These are phyloP conservation scores for Albizia julibrissin DNA, from an alignment of 306 rosid genomes.

Conservation along the genomic window DNA sequence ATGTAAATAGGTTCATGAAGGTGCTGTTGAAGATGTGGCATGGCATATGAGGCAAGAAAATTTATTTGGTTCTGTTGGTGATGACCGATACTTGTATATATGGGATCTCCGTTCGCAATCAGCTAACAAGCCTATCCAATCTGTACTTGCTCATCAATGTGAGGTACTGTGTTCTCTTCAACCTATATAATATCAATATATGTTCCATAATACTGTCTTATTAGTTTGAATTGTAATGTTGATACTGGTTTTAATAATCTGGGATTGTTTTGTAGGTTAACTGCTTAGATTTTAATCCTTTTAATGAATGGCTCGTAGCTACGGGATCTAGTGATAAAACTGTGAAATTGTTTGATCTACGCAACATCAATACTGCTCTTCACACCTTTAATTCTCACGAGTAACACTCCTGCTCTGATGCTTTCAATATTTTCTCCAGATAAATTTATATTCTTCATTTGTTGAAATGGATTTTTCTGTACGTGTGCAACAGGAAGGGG, in stretches of 20 bases:
- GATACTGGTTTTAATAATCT: background rate
- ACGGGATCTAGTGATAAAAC: slow-evolving; percentile 99
- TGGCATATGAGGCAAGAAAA: slow-evolving; percentile 99
- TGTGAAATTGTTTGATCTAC: slow-evolving; percentile 90
- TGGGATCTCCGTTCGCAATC: slow-evolving; percentile 94
- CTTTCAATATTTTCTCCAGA: slow-evolving; percentile 16
- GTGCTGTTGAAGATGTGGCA: slow-evolving; percentile 88
- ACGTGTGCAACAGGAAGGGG: slow-evolving; percentile 65
- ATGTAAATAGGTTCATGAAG: slow-evolving; percentile 75
- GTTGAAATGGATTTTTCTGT: slow-evolving; percentile 31
- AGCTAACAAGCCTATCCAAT: slow-evolving; percentile 82
- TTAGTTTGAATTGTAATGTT: background rate
- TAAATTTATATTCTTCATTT: background rate
- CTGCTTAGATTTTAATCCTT: slow-evolving; percentile 97
- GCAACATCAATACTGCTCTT: slow-evolving; percentile 72
- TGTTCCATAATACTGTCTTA: background rate
- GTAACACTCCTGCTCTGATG: slow-evolving; percentile 49
- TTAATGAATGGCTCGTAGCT: slow-evolving; percentile 96
- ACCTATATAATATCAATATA: background rate
- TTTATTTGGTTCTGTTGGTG: slow-evolving; percentile 97
- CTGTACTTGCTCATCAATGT: slow-evolving; percentile 91
- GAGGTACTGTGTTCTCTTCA: slow-evolving; percentile 54
- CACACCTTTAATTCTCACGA: slow-evolving; percentile 94
- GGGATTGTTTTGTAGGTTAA: slow-evolving; percentile 61
- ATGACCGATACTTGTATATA: slow-evolving; percentile 79